Evolutionary conservation across 208 protist species (phyloP), one percentile per base, ranked within the genome.

Genomic region (Crithidia bombi): DNA sequence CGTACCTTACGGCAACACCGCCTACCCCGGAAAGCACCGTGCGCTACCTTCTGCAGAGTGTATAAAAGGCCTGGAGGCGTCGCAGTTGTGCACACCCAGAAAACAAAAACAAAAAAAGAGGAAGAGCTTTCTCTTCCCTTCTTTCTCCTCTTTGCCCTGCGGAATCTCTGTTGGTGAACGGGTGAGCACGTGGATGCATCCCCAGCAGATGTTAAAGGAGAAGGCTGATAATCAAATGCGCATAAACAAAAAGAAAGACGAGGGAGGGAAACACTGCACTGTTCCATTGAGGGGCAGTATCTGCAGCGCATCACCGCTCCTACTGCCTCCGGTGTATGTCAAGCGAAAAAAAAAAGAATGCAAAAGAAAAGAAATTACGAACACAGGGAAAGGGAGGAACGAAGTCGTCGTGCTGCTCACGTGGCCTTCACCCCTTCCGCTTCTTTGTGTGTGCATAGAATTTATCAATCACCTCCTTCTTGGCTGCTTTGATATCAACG

Each of bases 401-500:
- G 56, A 62, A 52, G 25, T 19, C 11, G 9, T 35, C 32, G n/a
- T 21, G 6, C 17, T 23, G 2, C 11, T 4, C 7, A 46, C 54
- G 36, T 28, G 25, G 3, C 1, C 21, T 25, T 12, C 38, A 23
- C 6, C 62, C n/a, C 28, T 66, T 38, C 43, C 54, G 76, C 35
- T 73, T 66, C 14, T 32, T 28, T 26, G 58, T 28, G 62, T 89
- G 78, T 41, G 61, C 59, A 36, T 74, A 74, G 58, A 82, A 93
- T 38, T 81, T 46, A 9, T 83, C 73, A 35, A 93, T 83, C 12
- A 93, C 72, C 4, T 68, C 78, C 28, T 63, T 58, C 9, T 78
- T 91, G 25, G 75, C 59, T 36, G 71, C 64, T 52, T 85, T 87
- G 43, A 83, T 78, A 63, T 91, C 70, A 26, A 91, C 86, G 56